These are phyloP conservation scores for Skeletonema costatum DNA, from an alignment of 108 stramenopile genomes.

Conservation along the genomic window DNA sequence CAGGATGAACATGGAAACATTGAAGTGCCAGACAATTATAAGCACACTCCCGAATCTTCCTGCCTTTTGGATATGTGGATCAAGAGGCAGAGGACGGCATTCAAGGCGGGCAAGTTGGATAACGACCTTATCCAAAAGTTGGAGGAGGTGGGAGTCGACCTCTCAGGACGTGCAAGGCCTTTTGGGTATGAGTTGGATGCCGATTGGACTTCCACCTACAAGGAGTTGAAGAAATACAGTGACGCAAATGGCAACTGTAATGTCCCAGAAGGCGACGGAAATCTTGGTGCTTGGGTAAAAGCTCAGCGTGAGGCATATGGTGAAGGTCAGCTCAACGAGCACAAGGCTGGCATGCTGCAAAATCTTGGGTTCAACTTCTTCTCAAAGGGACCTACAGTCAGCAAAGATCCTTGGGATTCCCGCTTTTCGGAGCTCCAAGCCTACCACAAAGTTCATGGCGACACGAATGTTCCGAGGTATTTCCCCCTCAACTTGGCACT, in stretches of 20 bases:
- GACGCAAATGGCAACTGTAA: constrained; percentile 10
- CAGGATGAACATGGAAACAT: constrained; percentile 13
- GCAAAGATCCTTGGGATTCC: not conserved
- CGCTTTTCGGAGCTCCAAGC: not conserved
- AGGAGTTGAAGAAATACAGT: constrained; percentile 14
- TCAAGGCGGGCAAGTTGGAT: constrained; percentile 5
- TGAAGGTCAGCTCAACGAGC: constrained; percentile 2
- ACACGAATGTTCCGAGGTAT: constrained; percentile 1
- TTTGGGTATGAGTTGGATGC: constrained; percentile 21
- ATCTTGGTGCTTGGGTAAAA: constrained; percentile 1
- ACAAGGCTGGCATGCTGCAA: constrained; percentile 1
- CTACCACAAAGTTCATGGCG: constrained; percentile 5
- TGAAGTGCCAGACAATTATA: constrained; percentile 9
- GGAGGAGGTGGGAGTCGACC: constrained; percentile 22
- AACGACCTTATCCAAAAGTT: constrained; percentile 15
- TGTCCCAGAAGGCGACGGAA: constrained; percentile 11
- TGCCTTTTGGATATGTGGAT: constrained; percentile 19
- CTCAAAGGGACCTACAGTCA: not conserved
- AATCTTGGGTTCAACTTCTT: constrained; percentile 21
- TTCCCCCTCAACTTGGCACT: constrained; percentile 5
- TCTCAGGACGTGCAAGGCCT: constrained; percentile 5
- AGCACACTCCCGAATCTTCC: not conserved
- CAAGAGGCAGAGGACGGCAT: constrained; percentile 5
- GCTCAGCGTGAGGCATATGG: constrained; percentile 6
- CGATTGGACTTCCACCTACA: not conserved